Base-by-base conservation (phyloP, 371 early-diverging fungal genomes). In the Mucor circinelloides region DNA sequence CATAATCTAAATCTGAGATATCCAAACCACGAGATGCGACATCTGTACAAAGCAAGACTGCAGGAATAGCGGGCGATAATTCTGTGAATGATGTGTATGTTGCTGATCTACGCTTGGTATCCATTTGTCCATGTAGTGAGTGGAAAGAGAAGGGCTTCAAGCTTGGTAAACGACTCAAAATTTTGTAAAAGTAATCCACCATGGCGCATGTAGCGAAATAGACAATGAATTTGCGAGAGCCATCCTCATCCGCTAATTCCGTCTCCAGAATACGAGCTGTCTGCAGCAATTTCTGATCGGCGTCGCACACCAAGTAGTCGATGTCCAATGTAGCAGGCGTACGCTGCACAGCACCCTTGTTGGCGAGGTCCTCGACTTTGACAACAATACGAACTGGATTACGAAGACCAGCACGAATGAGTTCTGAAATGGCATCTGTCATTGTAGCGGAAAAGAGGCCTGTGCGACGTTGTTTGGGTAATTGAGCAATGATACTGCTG, bases 371-470 rank as follows among this genome's bases (percentile, higher is more conserved):
- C 66, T 91, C 91, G 23, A 97, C 97, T 71, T 95, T 91, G 44
- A 93, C 93, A 15, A 88, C 88, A 50, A 99, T 89, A 38, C 89
- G 85, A 0, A 93, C 95, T 0, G 98, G 98, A 66, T 97, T 96
- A 58, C 97, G 87, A 52, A 98, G 85, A 21, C 99, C 99, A 2
- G 94, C 91, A 27, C 91, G 84, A 1, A 94, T 91, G 9, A 99
- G 80, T 66, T 95, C 89, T 17, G 85, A 79, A 48, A 99, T 77
- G 0, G 94, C 95, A 60, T 98, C 97, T 30, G 93, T 94, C 93
- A 98, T 93, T 8, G 99, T 99, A 0, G 99, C 99, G 1, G 97
- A 98, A 73, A 99, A 99, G 28, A 99, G 81, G 15, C 99, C 95
- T 0, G 97, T 99, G 52, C 99, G 91, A 21, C 97, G 90, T 78